These are phyloP conservation scores for Microcos paniculata DNA, from an alignment of 345 rosid species.

Conservation along the genomic window DNA sequence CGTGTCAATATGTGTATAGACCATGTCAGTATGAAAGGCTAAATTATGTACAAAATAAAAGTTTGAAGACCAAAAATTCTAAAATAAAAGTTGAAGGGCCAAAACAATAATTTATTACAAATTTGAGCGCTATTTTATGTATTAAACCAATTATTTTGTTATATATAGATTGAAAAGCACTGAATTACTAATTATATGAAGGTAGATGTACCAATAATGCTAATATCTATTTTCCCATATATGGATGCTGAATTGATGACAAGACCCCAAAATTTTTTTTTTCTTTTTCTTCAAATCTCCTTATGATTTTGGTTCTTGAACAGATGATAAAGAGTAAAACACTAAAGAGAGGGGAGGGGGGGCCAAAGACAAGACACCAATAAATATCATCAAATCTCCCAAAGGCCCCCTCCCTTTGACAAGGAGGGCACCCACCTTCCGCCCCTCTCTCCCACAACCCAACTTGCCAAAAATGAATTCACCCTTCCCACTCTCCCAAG, in stretches of 20 bases:
- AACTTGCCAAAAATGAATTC: conserved; percentile 14
- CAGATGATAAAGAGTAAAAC: conserved; percentile 4
- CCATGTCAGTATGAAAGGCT: no score
- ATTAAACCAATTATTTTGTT: no score
- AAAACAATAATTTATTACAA: no score
- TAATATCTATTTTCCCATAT: not conserved
- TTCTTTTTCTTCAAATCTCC: not conserved
- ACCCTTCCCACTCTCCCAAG: not conserved
- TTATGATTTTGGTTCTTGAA: conserved; percentile 15
- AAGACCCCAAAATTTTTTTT: not conserved
- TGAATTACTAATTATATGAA: no score
- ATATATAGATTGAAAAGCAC: not conserved
- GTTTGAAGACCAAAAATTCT: no score
- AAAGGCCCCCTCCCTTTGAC: not conserved
- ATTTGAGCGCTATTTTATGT: no score
- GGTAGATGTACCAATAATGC: not conserved
- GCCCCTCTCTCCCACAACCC: not conserved
- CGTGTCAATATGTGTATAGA: no score
- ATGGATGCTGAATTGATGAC: not conserved
- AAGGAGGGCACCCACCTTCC: not conserved
- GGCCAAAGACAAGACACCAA: conserved; percentile 40
- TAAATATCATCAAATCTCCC: conserved; percentile 10
- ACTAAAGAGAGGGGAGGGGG: conserved; percentile 6
- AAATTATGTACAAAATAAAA: no score
- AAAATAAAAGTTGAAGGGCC: no score